A percentile compares a stretch with the other conserved stretches of the same genome.
These are phyloP conservation scores for Babesia ovata DNA, from an alignment of 169 alveolate genomes.

Conservation along the genomic window DNA sequence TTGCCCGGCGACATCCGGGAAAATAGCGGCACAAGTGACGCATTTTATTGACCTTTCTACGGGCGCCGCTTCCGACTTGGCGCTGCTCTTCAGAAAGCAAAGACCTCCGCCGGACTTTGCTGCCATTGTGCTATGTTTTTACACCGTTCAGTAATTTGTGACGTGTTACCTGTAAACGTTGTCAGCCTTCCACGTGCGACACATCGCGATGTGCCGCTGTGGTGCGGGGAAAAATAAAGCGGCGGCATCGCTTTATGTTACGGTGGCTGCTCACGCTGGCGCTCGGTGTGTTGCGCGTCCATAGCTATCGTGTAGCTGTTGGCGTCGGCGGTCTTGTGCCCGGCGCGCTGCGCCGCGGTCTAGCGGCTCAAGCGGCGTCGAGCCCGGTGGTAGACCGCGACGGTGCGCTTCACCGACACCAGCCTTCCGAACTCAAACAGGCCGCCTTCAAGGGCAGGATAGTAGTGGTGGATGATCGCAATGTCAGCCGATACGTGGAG, in stretches of 20 bases:
- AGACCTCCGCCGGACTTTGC: slow-evolving; percentile 20
- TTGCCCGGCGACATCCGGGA: slow-evolving; percentile 45
- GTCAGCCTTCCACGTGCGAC: neutral
- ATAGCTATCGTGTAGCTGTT: slow-evolving; percentile 28
- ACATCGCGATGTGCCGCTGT: slow-evolving; percentile 17
- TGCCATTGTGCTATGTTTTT: neutral
- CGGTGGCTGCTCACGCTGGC: slow-evolving; percentile 29
- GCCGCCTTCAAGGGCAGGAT: slow-evolving; percentile 57
- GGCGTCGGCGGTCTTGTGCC: slow-evolving; percentile 1
- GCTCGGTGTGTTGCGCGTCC: slow-evolving; percentile 7
- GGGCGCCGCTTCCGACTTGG: slow-evolving; percentile 3
- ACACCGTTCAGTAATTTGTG: neutral
- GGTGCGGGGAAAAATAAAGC: slow-evolving; percentile 23
- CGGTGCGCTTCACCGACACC: neutral
- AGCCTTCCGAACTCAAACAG: slow-evolving; percentile 4
- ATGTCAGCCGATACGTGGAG: slow-evolving; percentile 11
- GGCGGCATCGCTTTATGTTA: slow-evolving; percentile 14
- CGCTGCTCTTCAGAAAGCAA: slow-evolving; percentile 42
- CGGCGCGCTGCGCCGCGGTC: neutral
- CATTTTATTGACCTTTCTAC: slow-evolving; percentile 28
- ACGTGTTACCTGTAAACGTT: neutral
- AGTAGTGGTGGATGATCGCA: slow-evolving; percentile 34
- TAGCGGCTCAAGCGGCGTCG: neutral
- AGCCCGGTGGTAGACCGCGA: neutral
- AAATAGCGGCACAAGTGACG: slow-evolving; percentile 47